phyloP scores from a whole-genome alignment of 23 red algal species.

The Cyanidioschyzon merolae region DNA sequence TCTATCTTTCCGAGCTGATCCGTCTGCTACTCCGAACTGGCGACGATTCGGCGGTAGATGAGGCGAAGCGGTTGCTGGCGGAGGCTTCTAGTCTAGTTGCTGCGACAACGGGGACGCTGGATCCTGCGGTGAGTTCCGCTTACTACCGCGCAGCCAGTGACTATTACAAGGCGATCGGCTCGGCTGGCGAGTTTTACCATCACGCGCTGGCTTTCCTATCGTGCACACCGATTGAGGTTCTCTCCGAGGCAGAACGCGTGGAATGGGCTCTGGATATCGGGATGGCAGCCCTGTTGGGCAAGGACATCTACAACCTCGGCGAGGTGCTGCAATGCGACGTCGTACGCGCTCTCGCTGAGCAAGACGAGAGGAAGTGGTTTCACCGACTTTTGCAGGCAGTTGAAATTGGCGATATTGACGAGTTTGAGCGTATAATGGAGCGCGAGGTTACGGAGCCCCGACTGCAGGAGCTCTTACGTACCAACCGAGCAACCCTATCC shows the following conservation, averaged over 20 bases:
- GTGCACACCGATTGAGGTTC: conserved; percentile 47
- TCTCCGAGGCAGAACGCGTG: conserved; percentile 30
- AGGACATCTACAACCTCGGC: conserved; percentile 94
- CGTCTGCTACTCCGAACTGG: conserved; percentile 42
- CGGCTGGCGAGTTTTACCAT: conserved; percentile 76
- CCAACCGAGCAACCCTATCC: conserved; percentile 55
- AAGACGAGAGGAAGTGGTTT: conserved; percentile 62
- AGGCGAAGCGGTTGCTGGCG: conserved; percentile 32
- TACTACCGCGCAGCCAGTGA: conserved; percentile 71
- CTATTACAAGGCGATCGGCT: conserved; percentile 82
- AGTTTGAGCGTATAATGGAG: conserved; percentile 41
- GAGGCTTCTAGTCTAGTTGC: conserved; percentile 35
- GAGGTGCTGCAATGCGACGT: conserved; percentile 79
- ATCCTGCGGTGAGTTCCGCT: conserved; percentile 54
- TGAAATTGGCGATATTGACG: conserved; percentile 44
- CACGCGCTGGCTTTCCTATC: conserved; percentile 78
- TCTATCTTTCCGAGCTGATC: conserved; percentile 51
- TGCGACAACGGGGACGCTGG: conserved; percentile 29
- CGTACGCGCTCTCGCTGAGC: conserved; percentile 37
- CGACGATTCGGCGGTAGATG: conserved; percentile 23
- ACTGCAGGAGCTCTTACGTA: conserved; percentile 55
- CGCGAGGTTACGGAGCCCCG: conserved; percentile 32
- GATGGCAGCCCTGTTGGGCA: conserved; percentile 75
- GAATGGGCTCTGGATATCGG: conserved; percentile 92
- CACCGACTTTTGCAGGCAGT: conserved; percentile 51